Percentiles rank a stretch among this genome's conserved stretches.
These are phyloP conservation scores for Coprinopsis sp. DNA, from an alignment of 768 basidiomycete species.

Conservation along the genomic window DNA sequence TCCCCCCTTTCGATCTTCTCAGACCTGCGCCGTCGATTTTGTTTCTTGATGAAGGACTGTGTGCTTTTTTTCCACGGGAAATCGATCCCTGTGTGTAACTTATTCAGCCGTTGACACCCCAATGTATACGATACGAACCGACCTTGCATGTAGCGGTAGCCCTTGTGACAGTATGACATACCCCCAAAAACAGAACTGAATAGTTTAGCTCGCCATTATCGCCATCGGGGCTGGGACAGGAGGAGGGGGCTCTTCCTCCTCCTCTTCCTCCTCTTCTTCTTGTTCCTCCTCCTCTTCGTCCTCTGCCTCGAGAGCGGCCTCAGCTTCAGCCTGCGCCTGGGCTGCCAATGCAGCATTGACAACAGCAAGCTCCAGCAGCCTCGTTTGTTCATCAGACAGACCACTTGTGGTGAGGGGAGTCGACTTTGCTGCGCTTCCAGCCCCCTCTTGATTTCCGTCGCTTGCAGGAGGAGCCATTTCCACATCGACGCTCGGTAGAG, in stretches of 20 bases:
- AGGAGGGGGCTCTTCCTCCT: conserved; percentile 16
- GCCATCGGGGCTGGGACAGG: background rate
- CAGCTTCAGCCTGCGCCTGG: conserved; percentile 74
- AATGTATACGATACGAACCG: background rate
- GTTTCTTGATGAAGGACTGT: conserved; percentile 5
- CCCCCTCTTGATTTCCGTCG: conserved; percentile 11
- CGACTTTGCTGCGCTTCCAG: conserved; percentile 10
- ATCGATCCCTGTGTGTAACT: conserved; percentile 1
- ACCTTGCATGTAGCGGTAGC: conserved; percentile 2
- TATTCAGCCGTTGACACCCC: background rate
- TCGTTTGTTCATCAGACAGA: conserved; percentile 68
- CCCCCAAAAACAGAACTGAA: background rate
- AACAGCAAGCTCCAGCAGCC: conserved; percentile 66
- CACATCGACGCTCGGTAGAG: conserved; percentile 13
- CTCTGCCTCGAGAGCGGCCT: conserved; percentile 70
- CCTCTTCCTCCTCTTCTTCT: conserved; percentile 34
- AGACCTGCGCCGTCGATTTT: background rate
- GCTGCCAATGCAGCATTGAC: conserved; percentile 70
- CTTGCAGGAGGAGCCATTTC: background rate
- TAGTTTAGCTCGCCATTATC: background rate
- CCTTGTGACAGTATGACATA: conserved; percentile 6
- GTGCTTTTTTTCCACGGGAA: background rate
- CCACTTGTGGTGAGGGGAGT: conserved; percentile 62
- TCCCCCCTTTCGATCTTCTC: background rate
- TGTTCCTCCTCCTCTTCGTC: conserved; percentile 50